These are phyloP conservation scores for Starmera dryadoides DNA, from an alignment of 805 yeast species.

Conservation along the genomic window DNA sequence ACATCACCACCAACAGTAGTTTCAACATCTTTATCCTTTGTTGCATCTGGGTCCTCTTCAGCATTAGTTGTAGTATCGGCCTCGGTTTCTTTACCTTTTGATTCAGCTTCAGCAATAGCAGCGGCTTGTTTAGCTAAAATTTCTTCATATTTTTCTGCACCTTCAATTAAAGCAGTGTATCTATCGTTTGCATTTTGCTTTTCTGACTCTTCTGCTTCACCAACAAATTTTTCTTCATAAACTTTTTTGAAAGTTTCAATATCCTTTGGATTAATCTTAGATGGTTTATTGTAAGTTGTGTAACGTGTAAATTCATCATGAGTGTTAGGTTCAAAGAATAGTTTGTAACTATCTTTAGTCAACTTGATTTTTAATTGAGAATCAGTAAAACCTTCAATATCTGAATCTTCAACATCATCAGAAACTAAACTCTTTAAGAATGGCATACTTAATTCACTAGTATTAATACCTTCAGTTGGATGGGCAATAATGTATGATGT, in stretches of 20 bases:
- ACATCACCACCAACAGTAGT: conserved; percentile 1
- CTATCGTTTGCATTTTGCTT: conserved; percentile 19
- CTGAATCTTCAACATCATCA: conserved; percentile 43
- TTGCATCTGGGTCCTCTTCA: conserved; percentile 6
- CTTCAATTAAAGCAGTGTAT: conserved; percentile 12
- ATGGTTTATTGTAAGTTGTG: conserved; percentile 36
- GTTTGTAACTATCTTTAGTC: conserved; percentile 67
- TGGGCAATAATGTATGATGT: conserved; percentile 91
- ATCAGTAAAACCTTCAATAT: conserved; percentile 52
- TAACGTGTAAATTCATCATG: conserved; percentile 72
- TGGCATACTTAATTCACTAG: conserved; percentile 71
- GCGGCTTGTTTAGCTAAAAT: background rate
- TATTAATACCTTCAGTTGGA: conserved; percentile 93
- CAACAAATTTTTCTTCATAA: conserved; percentile 25
- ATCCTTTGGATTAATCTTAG: conserved; percentile 22
- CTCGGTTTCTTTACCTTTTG: background rate
- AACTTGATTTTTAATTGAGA: conserved; percentile 75
- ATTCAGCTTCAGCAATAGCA: background rate
- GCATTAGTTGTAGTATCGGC: conserved; percentile 6
- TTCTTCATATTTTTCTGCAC: conserved; percentile 16
- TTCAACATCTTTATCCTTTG: conserved; percentile 13
- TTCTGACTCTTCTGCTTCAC: conserved; percentile 22
- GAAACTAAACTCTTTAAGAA: conserved; percentile 57
- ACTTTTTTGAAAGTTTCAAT: conserved; percentile 29
- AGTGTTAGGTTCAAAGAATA: conserved; percentile 74